Evolutionary conservation across 2,329 filamentous ascomycete species (phyloP), one percentile per base, ranked within the genome.

Genomic region (Diplodia mutila): DNA sequence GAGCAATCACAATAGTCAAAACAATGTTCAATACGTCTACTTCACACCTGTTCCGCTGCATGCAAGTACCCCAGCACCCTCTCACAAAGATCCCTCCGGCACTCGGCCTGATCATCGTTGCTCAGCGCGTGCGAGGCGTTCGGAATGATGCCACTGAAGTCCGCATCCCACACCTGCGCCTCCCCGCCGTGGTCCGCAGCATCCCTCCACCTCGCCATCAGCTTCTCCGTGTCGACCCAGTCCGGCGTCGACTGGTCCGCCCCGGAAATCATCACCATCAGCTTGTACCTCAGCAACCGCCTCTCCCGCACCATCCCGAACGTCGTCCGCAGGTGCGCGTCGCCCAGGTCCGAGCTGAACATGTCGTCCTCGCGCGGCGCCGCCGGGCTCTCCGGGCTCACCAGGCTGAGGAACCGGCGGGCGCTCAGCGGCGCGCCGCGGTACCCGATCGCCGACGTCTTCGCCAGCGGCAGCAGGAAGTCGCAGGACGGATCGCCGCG

Each of bases 41-140:
- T 4, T 29, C 8, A 29, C 29, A 29, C 3, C 29, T 32, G 29
- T 32, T 32, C 29, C 29, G 29, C 7, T 32, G 29, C 29, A 32
- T 32, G 3, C 21, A 64, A n/a, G 16, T 66, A 54, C 34, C 68
- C 71, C 48, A 70, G 27, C 16, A 74, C 67, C 54, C 69, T 70
- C 57, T 69, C 68, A 4, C 63, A 52, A 39, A 74, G 59, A 52
- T 72, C 71, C 65, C 70, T 72, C 59, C 79, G 68, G 0, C 80
- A 77, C 55, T 79, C 76, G 1, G 74, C 78, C 74, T 86, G 83
- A 61, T 82, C 82, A 67, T 83, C 80, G 67, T 80, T 83, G 57
- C 78, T 80, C 65, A 85, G 73, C 67, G 83, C 83, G 72, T 86
- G 84, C 14, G 78, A 82, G 7, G 84, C 84, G 39, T 78, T 79